Evolutionary conservation across 805 yeast genomes (phyloP).

Genomic region (Starmerella roubikii): DNA sequence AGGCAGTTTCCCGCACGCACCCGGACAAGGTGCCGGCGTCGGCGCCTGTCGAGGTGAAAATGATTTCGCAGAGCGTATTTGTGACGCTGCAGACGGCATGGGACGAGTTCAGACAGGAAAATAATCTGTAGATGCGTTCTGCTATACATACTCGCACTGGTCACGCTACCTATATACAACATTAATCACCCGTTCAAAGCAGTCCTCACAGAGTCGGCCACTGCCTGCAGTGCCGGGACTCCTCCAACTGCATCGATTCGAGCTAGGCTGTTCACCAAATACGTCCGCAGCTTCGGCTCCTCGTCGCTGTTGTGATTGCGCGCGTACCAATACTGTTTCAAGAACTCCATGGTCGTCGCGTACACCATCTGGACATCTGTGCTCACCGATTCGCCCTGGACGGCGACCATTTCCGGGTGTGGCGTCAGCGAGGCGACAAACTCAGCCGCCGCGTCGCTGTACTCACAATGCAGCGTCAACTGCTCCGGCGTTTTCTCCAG

Average conservation of each 20-base stretch:
- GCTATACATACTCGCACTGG: no score
- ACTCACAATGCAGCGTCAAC: not conserved
- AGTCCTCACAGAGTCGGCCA: constrained; percentile 9
- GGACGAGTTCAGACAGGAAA: constrained; percentile 53
- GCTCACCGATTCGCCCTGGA: constrained; percentile 1
- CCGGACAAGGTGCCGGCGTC: constrained; percentile 66
- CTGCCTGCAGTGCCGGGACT: constrained; percentile 6
- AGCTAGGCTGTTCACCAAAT: constrained; percentile 11
- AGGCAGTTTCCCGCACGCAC: constrained; percentile 62
- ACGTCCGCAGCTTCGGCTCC: constrained; percentile 24
- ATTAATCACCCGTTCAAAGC: no score
- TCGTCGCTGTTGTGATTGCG: constrained; percentile 20
- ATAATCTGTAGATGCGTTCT: constrained; percentile 15
- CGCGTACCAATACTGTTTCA: constrained; percentile 54
- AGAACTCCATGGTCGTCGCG: constrained; percentile 59
- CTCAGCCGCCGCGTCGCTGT: constrained; percentile 29
- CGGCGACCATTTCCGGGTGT: not conserved
- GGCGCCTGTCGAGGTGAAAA: constrained; percentile 52
- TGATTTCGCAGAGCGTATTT: constrained; percentile 81
- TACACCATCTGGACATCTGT: constrained; percentile 44
- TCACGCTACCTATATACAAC: no score
- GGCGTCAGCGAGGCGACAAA: constrained; percentile 10
- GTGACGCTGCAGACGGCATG: constrained; percentile 76
- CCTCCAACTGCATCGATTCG: constrained; percentile 9
- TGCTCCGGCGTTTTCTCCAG: not conserved